Percentiles rank a stretch among this genome's conserved stretches.
Conservation (phyloP, 192 early-diverging fungal genomes). For the Gorgonomyces haynaldii region DNA sequence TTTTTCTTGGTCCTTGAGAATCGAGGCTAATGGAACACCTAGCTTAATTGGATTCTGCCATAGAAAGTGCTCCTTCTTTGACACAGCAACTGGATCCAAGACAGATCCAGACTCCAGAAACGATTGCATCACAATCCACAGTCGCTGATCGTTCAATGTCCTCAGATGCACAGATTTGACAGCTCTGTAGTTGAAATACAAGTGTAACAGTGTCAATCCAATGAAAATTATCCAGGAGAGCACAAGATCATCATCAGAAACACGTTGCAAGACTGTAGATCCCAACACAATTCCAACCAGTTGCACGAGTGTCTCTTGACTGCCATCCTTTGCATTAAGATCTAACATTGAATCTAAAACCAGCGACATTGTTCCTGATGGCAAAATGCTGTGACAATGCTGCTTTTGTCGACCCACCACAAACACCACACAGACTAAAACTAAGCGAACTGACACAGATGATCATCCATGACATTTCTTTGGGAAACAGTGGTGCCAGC, state of each 20-base stretch:
- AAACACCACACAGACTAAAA: conserved; percentile 22
- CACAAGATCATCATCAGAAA: too few species aligned
- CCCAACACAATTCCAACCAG: conserved; percentile 22
- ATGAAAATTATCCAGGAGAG: not conserved
- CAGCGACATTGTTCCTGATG: conserved; percentile 16
- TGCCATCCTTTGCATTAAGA: conserved; percentile 34
- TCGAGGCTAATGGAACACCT: too few species aligned
- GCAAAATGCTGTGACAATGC: conserved; percentile 33
- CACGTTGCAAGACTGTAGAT: too few species aligned
- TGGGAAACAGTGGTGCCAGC: conserved; percentile 5
- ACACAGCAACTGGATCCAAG: too few species aligned
- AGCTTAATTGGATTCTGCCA: too few species aligned
- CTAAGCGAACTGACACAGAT: conserved; percentile 4
- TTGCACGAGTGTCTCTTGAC: conserved; percentile 32
- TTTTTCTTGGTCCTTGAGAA: too few species aligned
- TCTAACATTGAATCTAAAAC: conserved; percentile 10
- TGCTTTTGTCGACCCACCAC: conserved; percentile 24
- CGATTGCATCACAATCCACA: not conserved
- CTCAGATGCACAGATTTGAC: conserved; percentile 53
- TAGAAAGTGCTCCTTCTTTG: too few species aligned
- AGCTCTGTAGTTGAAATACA: conserved; percentile 23
- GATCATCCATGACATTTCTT: conserved; percentile 10
- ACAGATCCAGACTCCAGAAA: conserved; percentile 2
- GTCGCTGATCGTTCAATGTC: conserved; percentile 37
- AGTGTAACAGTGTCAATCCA: conserved; percentile 20